Evolutionary conservation across 441 rosid species (phyloP).

Genomic region (Gossypium schwendimanii): DNA sequence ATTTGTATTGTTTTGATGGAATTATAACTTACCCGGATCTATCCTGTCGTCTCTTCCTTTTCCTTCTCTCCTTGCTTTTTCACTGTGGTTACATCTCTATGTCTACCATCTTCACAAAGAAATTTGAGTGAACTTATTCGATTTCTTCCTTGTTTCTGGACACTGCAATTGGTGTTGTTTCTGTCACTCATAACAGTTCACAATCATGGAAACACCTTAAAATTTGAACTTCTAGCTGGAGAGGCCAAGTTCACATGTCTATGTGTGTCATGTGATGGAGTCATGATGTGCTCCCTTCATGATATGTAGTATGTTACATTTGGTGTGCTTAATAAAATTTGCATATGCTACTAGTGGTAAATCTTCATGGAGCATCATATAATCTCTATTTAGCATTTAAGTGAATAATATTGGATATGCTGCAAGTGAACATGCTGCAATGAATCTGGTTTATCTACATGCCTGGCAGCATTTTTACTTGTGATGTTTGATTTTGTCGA

Average conservation of each 20-base stretch:
- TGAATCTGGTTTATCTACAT: background rate
- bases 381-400: background rate
- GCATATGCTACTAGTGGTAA: background rate
- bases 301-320: background rate
- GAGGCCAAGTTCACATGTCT: background rate
- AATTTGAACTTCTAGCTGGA: background rate
- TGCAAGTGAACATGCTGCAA: background rate
- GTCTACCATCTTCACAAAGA: background rate
- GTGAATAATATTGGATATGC: background rate
- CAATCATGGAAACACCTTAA: background rate
- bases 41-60: background rate
- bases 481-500: background rate
- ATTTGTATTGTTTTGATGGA: background rate
- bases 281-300: constrained; percentile 2
- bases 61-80: background rate
- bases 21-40: background rate
- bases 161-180: background rate
- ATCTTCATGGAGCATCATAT: background rate
- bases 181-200: background rate
- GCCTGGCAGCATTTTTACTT: background rate
- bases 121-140: background rate
- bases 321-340: background rate
- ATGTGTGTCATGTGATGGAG: background rate
- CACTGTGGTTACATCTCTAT: background rate
- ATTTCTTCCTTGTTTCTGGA: background rate